These are phyloP conservation scores for Polyporus arcularius DNA, from an alignment of 768 basidiomycete species.

Conservation along the genomic window DNA sequence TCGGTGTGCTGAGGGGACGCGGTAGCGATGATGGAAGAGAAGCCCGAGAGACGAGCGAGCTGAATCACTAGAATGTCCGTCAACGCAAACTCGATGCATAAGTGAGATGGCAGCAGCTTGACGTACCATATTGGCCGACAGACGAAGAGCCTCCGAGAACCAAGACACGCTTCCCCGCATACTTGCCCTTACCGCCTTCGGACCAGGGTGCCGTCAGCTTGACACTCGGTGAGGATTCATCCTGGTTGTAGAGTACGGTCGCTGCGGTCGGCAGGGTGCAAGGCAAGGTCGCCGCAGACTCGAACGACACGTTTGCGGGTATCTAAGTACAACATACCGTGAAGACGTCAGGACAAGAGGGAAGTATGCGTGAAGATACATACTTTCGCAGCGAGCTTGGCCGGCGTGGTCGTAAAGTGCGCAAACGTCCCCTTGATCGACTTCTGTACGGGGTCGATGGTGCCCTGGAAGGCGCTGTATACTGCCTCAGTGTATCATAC, in stretches of 20 bases:
- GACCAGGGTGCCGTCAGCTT: conserved; percentile 29
- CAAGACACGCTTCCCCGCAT: conserved; percentile 30
- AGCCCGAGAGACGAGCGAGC: conserved; percentile 25
- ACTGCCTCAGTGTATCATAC: background rate
- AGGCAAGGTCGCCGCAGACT: conserved; percentile 41
- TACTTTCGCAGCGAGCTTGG: conserved; percentile 14
- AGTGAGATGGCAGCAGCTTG: background rate
- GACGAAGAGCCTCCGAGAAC: conserved; percentile 28
- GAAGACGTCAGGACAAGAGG: too few species aligned
- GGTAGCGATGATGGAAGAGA: conserved; percentile 28
- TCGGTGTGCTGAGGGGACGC: conserved; percentile 9
- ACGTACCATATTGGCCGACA: conserved; percentile 31
- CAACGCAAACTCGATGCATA: background rate
- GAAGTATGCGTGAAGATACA: background rate
- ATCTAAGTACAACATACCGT: conserved; percentile 19
- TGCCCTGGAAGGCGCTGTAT: conserved; percentile 1
- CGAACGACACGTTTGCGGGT: conserved; percentile 36
- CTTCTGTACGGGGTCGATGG: background rate
- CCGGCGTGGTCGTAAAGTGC: conserved; percentile 2
- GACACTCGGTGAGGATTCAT: background rate
- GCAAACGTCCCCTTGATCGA: conserved; percentile 1
- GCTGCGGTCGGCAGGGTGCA: conserved; percentile 36
- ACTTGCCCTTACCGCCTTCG: conserved; percentile 28
- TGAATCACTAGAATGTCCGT: conserved; percentile 22
- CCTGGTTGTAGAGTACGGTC: conserved; percentile 35